Evolutionary conservation across 1,139 yeast genomes (phyloP), one percentile per base, ranked within the genome.

Genomic region (Geotrichum fermentans): DNA sequence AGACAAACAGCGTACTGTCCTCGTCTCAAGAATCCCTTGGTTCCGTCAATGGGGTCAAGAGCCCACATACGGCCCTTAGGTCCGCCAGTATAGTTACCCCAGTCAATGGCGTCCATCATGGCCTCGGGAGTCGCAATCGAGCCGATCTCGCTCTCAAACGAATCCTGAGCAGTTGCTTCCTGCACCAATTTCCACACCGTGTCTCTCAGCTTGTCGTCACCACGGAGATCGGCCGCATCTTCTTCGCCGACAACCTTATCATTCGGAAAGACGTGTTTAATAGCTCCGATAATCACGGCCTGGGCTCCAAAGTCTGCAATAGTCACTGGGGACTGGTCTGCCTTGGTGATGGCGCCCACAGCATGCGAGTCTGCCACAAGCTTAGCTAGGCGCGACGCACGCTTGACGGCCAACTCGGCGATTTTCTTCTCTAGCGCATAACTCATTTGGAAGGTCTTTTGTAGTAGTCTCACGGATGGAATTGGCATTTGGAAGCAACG

Each of bases 261-360:
- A 4, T 64, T 57, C 2, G 97, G 96, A 70, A 92, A 92, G 56
- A 82, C 84, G 50, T 78, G 68, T 59, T 79, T 77, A 55, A 92
- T 77, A 2, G 97, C 94, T 54, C 86, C 79, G 67, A 88, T 90
- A 52, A 92, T 82, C 45, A 92, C 79, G 0, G 97, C 96, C 63
- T 92, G 99, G 0, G 97, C 92, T 4, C 96, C 96, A 65, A 84
- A 92, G 64, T 92, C 99, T 20, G 97, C 98, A 45, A 92, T 77
- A 1, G 99, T 92, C 13, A 92, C 99, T 1, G 99, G 99, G 1
- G 96, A 87, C 57, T 82, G 80, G 65, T 92, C 99, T 35, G 78
- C 77, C 63, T 92, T 92, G 55, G 89, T 83, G 56, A 88, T 81
- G 1, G 77, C 69, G 13, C 79, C 70, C 29, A 76, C 70, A 55